These are phyloP conservation scores for Saccharum spontaneum DNA, from an alignment of 176 grass and related monocot genomes.

Conservation along the genomic window DNA sequence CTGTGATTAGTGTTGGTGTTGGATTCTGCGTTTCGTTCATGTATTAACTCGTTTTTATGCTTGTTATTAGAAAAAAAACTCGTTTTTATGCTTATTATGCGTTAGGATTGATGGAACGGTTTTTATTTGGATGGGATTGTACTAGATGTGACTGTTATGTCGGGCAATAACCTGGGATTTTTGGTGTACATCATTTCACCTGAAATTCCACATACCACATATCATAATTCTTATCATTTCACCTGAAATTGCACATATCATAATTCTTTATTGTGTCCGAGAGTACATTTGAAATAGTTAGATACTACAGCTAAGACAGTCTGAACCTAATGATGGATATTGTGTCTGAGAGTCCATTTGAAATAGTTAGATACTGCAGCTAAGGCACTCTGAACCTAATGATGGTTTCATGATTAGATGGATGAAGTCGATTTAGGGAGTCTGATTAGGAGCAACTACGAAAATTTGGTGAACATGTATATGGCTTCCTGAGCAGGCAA, in stretches of 20 bases:
- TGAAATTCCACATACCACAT: background rate
- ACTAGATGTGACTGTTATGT: background rate
- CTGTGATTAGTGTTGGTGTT: background rate
- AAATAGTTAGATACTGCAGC: background rate
- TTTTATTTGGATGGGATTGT: background rate
- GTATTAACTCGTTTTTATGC: background rate
- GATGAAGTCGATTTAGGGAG: background rate
- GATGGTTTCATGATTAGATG: slow-evolving; percentile 2
- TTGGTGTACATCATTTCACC: background rate
- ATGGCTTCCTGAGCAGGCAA: slow-evolving; percentile 25
- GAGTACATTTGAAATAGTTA: background rate
- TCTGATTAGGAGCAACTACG: background rate
- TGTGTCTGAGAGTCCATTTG: background rate
- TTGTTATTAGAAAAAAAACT: background rate
- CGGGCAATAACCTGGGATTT: background rate
- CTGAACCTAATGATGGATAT: background rate
- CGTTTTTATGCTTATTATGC: background rate
- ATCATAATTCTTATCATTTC: background rate
- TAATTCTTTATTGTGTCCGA: background rate
- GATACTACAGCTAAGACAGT: background rate
- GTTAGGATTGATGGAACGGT: background rate
- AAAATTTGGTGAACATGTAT: background rate
- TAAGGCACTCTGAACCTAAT: background rate
- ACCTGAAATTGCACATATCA: background rate
- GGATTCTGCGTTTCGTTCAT: background rate